phyloP scores from a whole-genome alignment of 139 green algal genomes.

The Zygnema cylindricum region DNA sequence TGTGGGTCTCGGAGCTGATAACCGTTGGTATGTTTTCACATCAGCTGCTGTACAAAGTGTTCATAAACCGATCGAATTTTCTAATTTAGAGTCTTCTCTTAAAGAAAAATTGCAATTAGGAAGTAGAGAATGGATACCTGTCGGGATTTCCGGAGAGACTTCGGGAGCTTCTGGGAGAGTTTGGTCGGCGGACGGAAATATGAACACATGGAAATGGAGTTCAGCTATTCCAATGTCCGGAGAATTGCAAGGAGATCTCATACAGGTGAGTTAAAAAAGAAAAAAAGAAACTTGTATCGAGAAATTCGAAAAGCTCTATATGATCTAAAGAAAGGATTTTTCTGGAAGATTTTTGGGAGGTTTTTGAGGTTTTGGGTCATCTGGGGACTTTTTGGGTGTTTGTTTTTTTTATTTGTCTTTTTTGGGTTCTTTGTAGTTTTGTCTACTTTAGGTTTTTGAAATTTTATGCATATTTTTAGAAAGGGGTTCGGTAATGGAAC shows the following conservation, averaged over 20 bases:
- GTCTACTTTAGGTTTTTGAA: no score
- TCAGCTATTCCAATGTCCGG: constrained; percentile 1
- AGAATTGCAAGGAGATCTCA: neutral
- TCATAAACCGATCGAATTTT: neutral
- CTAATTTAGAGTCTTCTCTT: neutral
- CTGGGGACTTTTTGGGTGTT: no score
- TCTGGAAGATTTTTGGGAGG: no score
- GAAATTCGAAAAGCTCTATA: no score
- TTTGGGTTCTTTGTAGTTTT: no score
- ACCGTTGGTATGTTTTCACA: constrained; percentile 52
- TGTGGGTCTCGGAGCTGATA: constrained; percentile 50
- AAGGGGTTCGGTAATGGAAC: no score
- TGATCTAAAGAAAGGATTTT: no score
- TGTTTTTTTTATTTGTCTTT: no score
- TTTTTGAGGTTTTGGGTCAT: no score
- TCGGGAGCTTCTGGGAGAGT: neutral
- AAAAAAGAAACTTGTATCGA: no score
- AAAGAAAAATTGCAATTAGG: neutral
- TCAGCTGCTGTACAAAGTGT: neutral
- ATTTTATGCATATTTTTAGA: no score
- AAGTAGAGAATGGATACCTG: neutral
- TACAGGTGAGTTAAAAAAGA: neutral
- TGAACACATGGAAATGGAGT: constrained; percentile 38
- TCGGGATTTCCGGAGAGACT: neutral
- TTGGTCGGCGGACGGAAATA: constrained; percentile 21